Percentiles rank a stretch among this genome's conserved stretches.
Conservation (phyloP, 805 yeast species). For the Pichia insulana region DNA sequence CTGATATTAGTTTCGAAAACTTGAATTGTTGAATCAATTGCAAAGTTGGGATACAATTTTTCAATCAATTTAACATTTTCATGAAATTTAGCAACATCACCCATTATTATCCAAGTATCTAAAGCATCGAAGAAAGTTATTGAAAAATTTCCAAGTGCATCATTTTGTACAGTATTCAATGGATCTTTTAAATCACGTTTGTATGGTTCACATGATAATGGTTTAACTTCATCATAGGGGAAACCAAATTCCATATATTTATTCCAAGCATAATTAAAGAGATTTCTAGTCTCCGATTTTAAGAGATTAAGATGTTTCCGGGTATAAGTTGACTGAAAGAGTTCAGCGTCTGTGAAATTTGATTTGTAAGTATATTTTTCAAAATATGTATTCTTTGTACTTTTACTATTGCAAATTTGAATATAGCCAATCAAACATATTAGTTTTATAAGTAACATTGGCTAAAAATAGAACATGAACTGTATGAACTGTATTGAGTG, state of each 20-base stretch:
- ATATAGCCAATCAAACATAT: no score
- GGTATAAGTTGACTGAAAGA: slow-evolving; percentile 23
- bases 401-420: neutral
- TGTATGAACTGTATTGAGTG: no score
- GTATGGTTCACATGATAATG: slow-evolving; percentile 60
- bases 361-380: slow-evolving; percentile 13
- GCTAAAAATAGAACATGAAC: no score
- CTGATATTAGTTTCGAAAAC: slow-evolving; percentile 84
- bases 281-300: slow-evolving; percentile 38
- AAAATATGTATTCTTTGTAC: neutral
- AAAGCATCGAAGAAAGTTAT: slow-evolving; percentile 71
- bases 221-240: slow-evolving; percentile 77
- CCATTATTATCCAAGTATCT: slow-evolving; percentile 70
- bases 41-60: slow-evolving; percentile 36
- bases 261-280: slow-evolving; percentile 71
- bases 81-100: slow-evolving; percentile 49
- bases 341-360: slow-evolving; percentile 13
- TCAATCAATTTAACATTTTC: slow-evolving; percentile 35
- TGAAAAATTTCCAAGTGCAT: slow-evolving; percentile 78
- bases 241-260: slow-evolving; percentile 61
- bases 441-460: no score
- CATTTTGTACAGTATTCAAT: slow-evolving; percentile 56
- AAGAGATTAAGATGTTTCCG: slow-evolving; percentile 16
- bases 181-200: slow-evolving; percentile 52
- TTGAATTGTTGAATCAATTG: slow-evolving; percentile 65